Evolutionary conservation across 129 eudicot genomes (phyloP), one percentile per base, ranked within the genome.

Genomic region (Apium graveolens): DNA sequence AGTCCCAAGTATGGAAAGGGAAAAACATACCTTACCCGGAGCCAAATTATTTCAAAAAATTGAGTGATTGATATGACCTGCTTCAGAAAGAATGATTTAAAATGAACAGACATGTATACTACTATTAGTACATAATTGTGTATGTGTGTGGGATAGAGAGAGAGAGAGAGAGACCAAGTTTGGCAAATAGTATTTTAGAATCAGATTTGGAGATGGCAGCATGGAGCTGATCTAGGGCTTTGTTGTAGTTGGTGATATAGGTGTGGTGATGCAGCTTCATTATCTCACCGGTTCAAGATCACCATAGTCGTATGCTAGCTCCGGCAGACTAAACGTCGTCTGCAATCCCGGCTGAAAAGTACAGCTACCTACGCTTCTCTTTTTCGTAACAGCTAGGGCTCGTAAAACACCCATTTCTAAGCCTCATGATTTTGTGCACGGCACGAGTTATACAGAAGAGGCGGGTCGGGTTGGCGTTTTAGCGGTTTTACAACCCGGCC

Each of bases 1-100:
- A 43, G 46, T 43, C 46, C 46, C 46, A 1, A 11, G 46, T 14
- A 43, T 43, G 46, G 14, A 43, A 43, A 43, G 46, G 14, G 46
- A 43, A 43, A 43, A 11, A 43, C 46, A 43, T 43, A 43, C 46
- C 46, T 43, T 11, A 43, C 11, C 69, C 46, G 98, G 97, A 55
- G 98, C 91, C 34, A 95, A 96, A 87, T 95, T 95, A 82, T 91
- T 95, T 97, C 98, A 95, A 86, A 95, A 95, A 83, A 95, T 91
- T 27, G 98, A 95, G 90, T 90, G 98, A 84, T 95, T 95, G 73
- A 95, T 84, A 85, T 95, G 97, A 84, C 98, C 98, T 95, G 92
- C 62, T 34, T 43, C 3, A 43, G 16, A 43, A 43, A 43, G 46
- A 43, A 43, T 43, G 46, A 43, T 43, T 43, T 43, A 43, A 16